Evolutionary conservation across 2,329 filamentous ascomycete genomes (phyloP).

Genomic region (Cordyceps fumosorosea): DNA sequence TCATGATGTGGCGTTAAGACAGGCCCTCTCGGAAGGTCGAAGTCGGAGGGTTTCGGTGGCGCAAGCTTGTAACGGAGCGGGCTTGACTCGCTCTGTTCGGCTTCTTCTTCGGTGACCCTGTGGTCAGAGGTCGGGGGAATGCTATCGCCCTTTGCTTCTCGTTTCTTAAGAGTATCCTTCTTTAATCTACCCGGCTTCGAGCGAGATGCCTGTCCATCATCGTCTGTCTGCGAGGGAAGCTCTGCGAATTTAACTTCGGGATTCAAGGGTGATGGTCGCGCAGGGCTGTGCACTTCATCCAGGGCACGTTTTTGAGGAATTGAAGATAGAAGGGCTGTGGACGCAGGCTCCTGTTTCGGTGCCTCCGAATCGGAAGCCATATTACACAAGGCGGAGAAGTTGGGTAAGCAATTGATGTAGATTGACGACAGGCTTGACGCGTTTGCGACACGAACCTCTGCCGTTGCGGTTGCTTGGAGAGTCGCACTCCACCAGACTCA

Average conservation of each 20-base stretch:
- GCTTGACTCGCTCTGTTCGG: conserved; percentile 37
- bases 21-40: conserved; percentile 52
- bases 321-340: conserved; percentile 35
- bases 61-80: conserved; percentile 58
- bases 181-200: conserved; percentile 44
- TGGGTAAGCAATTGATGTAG: neutral
- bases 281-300: conserved; percentile 64
- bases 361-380: conserved; percentile 32
- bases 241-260: conserved; percentile 47
- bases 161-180: conserved; percentile 63
- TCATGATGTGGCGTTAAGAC: conserved; percentile 51
- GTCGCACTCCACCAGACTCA: neutral
- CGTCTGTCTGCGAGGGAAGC: conserved; percentile 35
- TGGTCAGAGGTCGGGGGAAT: conserved; percentile 52
- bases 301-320: conserved; percentile 60
- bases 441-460: conserved; percentile 1
- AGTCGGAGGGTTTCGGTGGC: conserved; percentile 56
- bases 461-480: neutral
- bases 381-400: conserved; percentile 7
- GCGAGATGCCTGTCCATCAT: conserved; percentile 32
- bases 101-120: conserved; percentile 28
- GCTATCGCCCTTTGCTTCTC: conserved; percentile 55
- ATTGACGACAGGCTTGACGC: neutral
- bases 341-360: conserved; percentile 36
- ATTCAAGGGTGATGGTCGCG: conserved; percentile 69